phyloP scores from a whole-genome alignment of 768 basidiomycete species.

The Suillus placidus region DNA sequence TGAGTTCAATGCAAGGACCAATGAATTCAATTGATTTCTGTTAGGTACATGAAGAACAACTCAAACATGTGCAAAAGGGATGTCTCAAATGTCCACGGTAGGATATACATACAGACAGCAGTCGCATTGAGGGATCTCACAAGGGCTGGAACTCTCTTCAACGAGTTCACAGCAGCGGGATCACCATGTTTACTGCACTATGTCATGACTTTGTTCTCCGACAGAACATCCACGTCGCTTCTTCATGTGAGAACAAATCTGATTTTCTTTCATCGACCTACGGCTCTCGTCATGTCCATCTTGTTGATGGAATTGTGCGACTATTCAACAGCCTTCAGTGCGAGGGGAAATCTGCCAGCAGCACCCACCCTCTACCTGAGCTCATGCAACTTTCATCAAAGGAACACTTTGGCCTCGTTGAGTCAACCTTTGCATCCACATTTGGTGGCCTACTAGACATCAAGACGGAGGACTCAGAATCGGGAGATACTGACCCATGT shows the following conservation, averaged over 20 bases:
- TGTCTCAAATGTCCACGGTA: too few relatives aligned
- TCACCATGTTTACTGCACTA: slow-evolving; percentile 19
- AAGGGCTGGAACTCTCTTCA: slow-evolving; percentile 32
- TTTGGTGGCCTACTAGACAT: not conserved
- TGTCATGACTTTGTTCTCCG: slow-evolving; percentile 27
- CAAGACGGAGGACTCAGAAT: slow-evolving; percentile 14
- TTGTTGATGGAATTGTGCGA: slow-evolving; percentile 21
- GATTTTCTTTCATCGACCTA: slow-evolving; percentile 18
- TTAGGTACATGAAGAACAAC: too few relatives aligned
- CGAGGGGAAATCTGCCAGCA: not conserved
- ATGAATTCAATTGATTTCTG: too few relatives aligned
- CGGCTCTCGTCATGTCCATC: slow-evolving; percentile 30
- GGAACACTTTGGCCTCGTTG: not conserved
- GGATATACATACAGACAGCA: slow-evolving; percentile 21
- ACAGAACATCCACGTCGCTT: slow-evolving; percentile 20
- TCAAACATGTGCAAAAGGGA: too few relatives aligned
- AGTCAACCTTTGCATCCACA: not conserved
- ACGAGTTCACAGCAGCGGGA: slow-evolving; percentile 24
- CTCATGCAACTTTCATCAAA: not conserved
- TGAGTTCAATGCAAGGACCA: slow-evolving; percentile 3
- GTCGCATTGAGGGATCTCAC: slow-evolving; percentile 32
- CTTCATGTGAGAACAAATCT: not conserved
- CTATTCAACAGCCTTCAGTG: slow-evolving; percentile 16
- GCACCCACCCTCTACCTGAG: not conserved
- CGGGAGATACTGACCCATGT: not conserved